A percentile compares a stretch with the other conserved stretches of the same genome.
phyloP scores from a whole-genome alignment of 805 yeast genomes.

The Sugiyamaella boreocaroliniensis region DNA sequence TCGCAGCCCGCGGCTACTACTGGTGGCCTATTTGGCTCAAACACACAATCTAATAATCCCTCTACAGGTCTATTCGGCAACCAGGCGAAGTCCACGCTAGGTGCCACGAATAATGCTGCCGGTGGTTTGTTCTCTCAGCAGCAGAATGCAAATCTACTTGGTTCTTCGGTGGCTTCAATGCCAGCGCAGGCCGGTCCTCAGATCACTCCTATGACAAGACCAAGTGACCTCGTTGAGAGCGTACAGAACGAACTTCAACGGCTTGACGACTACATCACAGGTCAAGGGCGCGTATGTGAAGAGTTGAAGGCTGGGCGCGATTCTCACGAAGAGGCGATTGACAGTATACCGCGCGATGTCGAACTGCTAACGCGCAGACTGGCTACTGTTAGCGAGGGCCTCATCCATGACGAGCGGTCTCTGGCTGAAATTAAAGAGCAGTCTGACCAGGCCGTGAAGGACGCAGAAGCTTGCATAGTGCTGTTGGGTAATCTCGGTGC shows the following conservation, averaged over 20 bases:
- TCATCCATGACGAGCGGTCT: conserved; percentile 39
- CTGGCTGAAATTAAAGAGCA: conserved; percentile 25
- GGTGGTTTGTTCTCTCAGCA: not conserved
- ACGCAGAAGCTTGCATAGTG: conserved; percentile 27
- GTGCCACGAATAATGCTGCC: conserved; percentile 20
- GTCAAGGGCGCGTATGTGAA: conserved; percentile 47
- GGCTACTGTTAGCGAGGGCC: conserved; percentile 46
- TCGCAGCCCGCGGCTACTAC: conserved; percentile 1
- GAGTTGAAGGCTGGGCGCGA: conserved; percentile 38
- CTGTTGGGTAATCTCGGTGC: conserved; percentile 20
- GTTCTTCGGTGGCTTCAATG: not conserved
- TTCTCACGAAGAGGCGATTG: conserved; percentile 40
- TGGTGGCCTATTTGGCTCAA: not conserved
- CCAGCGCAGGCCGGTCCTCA: conserved; percentile 7
- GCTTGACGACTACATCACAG: conserved; percentile 47
- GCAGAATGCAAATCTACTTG: not conserved
- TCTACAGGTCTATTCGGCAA: conserved; percentile 6
- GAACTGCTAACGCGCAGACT: conserved; percentile 45
- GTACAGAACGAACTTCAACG: conserved; percentile 49
- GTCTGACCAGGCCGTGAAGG: conserved; percentile 22
- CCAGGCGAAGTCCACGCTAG: conserved; percentile 16
- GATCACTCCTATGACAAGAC: conserved; percentile 51
- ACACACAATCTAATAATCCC: not conserved
- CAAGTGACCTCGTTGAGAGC: conserved; percentile 50
- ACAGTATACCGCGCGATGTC: conserved; percentile 50